Percentiles rank a stretch among this genome's conserved stretches.
phyloP scores from a whole-genome alignment of 352 stramenopile genomes.

The Pythium periplocum region DNA sequence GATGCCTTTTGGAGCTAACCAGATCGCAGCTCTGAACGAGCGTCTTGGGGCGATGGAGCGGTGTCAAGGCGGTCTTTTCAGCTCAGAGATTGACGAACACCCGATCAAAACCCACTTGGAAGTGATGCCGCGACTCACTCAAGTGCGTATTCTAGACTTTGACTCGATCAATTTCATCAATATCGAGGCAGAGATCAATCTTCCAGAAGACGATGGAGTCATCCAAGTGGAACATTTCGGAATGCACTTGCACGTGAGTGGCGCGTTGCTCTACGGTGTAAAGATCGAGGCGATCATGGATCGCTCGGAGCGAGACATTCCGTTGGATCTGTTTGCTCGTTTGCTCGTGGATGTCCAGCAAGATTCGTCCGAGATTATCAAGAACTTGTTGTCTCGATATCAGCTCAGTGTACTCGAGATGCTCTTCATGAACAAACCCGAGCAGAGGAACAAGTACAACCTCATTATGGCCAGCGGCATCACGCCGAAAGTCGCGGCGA shows the following conservation, averaged over 20 bases:
- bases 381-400: constrained; percentile 93
- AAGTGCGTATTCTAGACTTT: constrained; percentile 97
- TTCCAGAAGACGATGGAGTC: constrained; percentile 90
- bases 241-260: constrained; percentile 76
- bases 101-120: constrained; percentile 84
- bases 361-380: constrained; percentile 94
- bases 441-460: constrained; percentile 97
- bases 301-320: constrained; percentile 93
- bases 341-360: constrained; percentile 96
- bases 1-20: constrained; percentile 96
- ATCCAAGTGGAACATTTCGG: constrained; percentile 97
- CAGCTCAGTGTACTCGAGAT: constrained; percentile 94
- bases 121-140: constrained; percentile 90
- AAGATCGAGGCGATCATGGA: constrained; percentile 97
- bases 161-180: constrained; percentile 97
- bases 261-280: constrained; percentile 71
- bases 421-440: constrained; percentile 92
- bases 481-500: constrained; percentile 92
- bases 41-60: constrained; percentile 94
- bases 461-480: constrained; percentile 96
- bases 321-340: constrained; percentile 92
- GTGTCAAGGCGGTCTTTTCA: constrained; percentile 96
- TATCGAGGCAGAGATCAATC: constrained; percentile 98
- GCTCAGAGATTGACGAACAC: constrained; percentile 87
- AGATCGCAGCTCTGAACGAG: constrained; percentile 96